Base-by-base conservation (phyloP, 2,329 filamentous ascomycete genomes). In the Penicillium sp. region DNA sequence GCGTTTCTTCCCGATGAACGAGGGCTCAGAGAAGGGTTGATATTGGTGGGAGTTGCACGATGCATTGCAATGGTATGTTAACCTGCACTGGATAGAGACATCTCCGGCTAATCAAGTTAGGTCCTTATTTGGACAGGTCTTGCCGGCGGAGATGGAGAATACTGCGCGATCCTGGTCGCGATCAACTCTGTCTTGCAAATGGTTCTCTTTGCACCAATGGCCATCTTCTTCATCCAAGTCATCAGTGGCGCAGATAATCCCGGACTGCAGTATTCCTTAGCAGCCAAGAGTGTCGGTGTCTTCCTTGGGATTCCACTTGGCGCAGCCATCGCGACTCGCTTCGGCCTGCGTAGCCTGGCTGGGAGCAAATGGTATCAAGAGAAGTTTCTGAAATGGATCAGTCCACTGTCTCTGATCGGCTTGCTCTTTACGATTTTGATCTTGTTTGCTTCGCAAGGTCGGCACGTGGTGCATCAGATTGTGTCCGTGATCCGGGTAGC, bases 401-500 rank as follows among this genome's bases (percentile, higher is more conserved):
- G 82, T 0, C 90, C 89, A 0, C 86, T 82, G 77, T 92, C 88
- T 0, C 77, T 95, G 2, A 81, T 95, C 56, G 90, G 89, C 0
- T 78, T 96, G 4, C 73, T 95, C 0, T 95, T 91, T 73, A 95
- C 89, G 1, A 93, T 95, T 58, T 69, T 93, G 6, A 83, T 95
- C 1, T 78, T 95, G 2, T 95, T 95, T 65, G 89, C 87, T 0
- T 88, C 85, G 1, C 89, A 95, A 64, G 89, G 89, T 2, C 72
- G 73, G 20, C 82, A 84, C 43, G 88, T 93, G 1, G 85, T 92
- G 1, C 81, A 88, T 57, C 89, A 95, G 69, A 88, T 95, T 52
- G 86, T 90, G 0, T 86, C 87, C 0, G 89, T 95, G 0, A 73
- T 93, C 4, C 79, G 90, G 1, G 89, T 95, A 0, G 84, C 86